Base-by-base conservation (phyloP, 192 early-diverging fungal genomes). In the Ramicandelaber brevisporus region DNA sequence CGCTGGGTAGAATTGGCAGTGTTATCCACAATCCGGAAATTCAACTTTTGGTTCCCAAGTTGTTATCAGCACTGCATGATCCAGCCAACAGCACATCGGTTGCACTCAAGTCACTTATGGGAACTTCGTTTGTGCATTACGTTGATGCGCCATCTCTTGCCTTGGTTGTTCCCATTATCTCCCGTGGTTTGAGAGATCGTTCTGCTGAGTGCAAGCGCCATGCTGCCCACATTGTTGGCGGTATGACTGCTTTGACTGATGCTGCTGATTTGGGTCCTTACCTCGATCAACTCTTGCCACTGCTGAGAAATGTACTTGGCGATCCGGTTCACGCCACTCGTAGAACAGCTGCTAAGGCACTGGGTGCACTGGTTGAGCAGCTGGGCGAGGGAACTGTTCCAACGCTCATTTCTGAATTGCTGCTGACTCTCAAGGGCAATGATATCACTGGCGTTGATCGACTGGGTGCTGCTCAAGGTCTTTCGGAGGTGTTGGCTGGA, bases 1-100 rank as follows among this genome's bases (percentile, higher is more conserved):
- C 93, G 0, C 55, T 98, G 36, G 59, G 66, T 31, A 55, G 59
- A 18, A 96, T 98, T 36, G 93, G 90, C 27, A 65, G 79, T 21
- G 88, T 98, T 16, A 98, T 98, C 46, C 81, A 76, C 35, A 98
- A 96, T 36, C 93, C 93, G 6, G 93, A 98, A 53, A 87, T 98
- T 42, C 82, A 92, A 45, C 59, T 48, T 11, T 48, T 98, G 30
- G 88, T 95, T 11, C 90, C 89, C 3, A 46, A 59, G 34, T 48
- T 98, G 32, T 46, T 98, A 40, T 57, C 63, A 9, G 88, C 86
- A 2, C 64, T 98, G 14, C 62, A 62, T 34, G 78, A 96, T 45
- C 93, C 93, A 14, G 78, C 86, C 31, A 43, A 47, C 16, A 75
- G 85, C 43, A 96, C 93, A 1, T 59, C 65, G 19, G 40, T 61